A percentile compares a stretch with the other conserved stretches of the same genome.
Evolutionary conservation across 2,329 filamentous ascomycete genomes (phyloP).

Genomic region (Sporothrix brasiliensis): DNA sequence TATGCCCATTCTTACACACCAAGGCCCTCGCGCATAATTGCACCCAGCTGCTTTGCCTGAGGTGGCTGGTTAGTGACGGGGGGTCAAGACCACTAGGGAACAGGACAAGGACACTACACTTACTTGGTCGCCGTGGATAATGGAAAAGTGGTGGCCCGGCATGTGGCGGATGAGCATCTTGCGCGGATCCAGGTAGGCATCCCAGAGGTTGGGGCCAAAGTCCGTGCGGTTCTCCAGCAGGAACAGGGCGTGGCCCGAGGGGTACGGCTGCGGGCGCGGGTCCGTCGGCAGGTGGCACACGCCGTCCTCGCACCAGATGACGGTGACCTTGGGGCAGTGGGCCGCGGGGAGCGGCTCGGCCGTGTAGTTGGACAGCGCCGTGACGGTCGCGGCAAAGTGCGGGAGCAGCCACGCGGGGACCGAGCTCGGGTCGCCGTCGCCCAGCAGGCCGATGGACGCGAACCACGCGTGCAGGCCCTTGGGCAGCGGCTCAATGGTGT

Average conservation of each 20-base stretch:
- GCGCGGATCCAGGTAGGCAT: slow-evolving; percentile 62
- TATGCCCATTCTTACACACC: slow-evolving; percentile 22
- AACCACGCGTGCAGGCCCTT: slow-evolving; percentile 69
- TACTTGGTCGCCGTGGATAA: slow-evolving; percentile 66
- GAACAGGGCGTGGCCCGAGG: slow-evolving; percentile 66
- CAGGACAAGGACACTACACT: slow-evolving; percentile 33
- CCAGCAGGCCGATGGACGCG: slow-evolving; percentile 70
- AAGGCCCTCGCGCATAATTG: slow-evolving; percentile 45
- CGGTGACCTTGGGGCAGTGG: slow-evolving; percentile 62
- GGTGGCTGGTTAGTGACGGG: slow-evolving; percentile 34
- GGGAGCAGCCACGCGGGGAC: slow-evolving; percentile 73
- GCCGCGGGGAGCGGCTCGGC: slow-evolving; percentile 63
- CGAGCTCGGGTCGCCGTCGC: slow-evolving; percentile 61
- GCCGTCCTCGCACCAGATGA: slow-evolving; percentile 74
- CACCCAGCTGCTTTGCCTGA: slow-evolving; percentile 46
- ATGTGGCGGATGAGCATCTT: slow-evolving; percentile 68
- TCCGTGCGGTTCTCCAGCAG: slow-evolving; percentile 72
- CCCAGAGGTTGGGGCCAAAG: slow-evolving; percentile 71
- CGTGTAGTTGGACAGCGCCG: slow-evolving; percentile 69
- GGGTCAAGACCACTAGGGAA: background rate
- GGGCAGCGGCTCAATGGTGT: slow-evolving; percentile 70
- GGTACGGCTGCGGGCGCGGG: slow-evolving; percentile 64
- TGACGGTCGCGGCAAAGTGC: slow-evolving; percentile 71
- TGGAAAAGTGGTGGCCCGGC: slow-evolving; percentile 74
- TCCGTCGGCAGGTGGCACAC: slow-evolving; percentile 69